Evolutionary conservation across 352 stramenopile species (phyloP).

Genomic region (Phytopythium delawarense): DNA sequence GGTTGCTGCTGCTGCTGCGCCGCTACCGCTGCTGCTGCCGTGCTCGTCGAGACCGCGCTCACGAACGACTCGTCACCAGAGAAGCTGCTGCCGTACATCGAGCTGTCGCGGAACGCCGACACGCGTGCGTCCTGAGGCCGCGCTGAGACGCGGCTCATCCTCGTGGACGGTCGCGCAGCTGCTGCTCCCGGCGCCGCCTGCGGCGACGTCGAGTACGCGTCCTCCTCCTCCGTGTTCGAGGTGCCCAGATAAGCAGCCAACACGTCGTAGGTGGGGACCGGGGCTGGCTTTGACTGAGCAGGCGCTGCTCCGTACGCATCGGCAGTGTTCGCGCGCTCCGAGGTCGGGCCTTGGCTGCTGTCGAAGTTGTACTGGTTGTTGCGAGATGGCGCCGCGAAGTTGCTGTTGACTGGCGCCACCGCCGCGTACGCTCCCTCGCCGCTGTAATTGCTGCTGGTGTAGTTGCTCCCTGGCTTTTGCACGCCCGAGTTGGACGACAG

Average conservation of each 20-base stretch:
- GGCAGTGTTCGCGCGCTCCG: neutral
- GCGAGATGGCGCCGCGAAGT: slow-evolving; percentile 5
- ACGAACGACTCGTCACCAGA: slow-evolving; percentile 9
- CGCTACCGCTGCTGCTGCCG: slow-evolving; percentile 2
- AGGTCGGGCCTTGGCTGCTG: slow-evolving; percentile 5
- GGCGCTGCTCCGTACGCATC: neutral
- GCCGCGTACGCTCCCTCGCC: slow-evolving; percentile 6
- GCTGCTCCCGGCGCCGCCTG: slow-evolving; percentile 5
- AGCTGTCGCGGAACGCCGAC: slow-evolving; percentile 17
- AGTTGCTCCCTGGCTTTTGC: slow-evolving; percentile 1
- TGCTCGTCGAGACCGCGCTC: neutral
- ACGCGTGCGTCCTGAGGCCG: slow-evolving; percentile 11
- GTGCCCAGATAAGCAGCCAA: slow-evolving; percentile 36
- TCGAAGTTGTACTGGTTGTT: slow-evolving; percentile 32
- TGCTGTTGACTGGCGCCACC: neutral
- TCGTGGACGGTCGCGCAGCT: neutral
- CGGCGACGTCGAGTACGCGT: slow-evolving; percentile 18
- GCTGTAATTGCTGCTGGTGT: slow-evolving; percentile 6
- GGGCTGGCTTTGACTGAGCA: slow-evolving; percentile 2
- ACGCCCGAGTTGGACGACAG: slow-evolving; percentile 7
- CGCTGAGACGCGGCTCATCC: slow-evolving; percentile 2
- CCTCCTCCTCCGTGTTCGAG: slow-evolving; percentile 18
- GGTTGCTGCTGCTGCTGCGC: slow-evolving; percentile 6
- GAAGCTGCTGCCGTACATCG: slow-evolving; percentile 8
- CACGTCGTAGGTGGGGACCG: slow-evolving; percentile 29